A percentile compares a stretch with the other conserved stretches of the same genome.
These are phyloP conservation scores for Alternaria viburni DNA, from an alignment of 2,329 filamentous ascomycete species.

Conservation along the genomic window DNA sequence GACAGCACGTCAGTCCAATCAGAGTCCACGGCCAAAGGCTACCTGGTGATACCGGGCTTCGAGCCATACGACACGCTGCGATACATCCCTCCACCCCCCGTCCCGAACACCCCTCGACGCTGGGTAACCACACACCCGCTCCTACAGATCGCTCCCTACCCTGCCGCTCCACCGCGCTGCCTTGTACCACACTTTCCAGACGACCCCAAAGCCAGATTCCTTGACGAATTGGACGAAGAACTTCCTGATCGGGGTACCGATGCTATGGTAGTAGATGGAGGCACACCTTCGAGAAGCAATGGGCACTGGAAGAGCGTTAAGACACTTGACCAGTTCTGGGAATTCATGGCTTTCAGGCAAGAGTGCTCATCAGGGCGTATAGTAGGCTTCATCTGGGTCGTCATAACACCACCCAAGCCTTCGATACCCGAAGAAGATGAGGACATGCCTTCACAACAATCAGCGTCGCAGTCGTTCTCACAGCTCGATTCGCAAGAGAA, in stretches of 20 bases:
- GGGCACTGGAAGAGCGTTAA: constrained; percentile 84
- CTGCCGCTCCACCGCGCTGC: constrained; percentile 76
- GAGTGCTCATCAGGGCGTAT: constrained; percentile 92
- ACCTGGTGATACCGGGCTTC: constrained; percentile 85
- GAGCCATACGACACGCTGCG: constrained; percentile 80
- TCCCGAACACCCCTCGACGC: constrained; percentile 47
- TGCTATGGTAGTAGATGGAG: constrained; percentile 40
- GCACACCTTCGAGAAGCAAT: constrained; percentile 58
- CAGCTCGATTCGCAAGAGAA: constrained; percentile 25
- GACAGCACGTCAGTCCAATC: constrained; percentile 23
- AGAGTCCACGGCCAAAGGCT: constrained; percentile 66
- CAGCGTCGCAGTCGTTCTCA: constrained; percentile 23
- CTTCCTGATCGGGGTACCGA: constrained; percentile 60
- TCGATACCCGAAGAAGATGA: constrained; percentile 42
- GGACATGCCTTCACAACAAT: constrained; percentile 33
- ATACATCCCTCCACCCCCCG: constrained; percentile 69
- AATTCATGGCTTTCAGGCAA: constrained; percentile 95
- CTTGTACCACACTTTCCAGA: constrained; percentile 91
- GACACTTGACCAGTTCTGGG: constrained; percentile 93
- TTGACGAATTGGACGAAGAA: constrained; percentile 88
- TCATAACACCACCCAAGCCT: constrained; percentile 69
- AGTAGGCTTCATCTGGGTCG: constrained; percentile 94
- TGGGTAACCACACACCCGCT: constrained; percentile 72
- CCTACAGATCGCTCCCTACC: constrained; percentile 72
- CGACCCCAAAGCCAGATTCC: constrained; percentile 89